Evolutionary conservation across 2,329 filamentous ascomycete species (phyloP), one percentile per base, ranked within the genome.

Genomic region (Cadophora malorum): DNA sequence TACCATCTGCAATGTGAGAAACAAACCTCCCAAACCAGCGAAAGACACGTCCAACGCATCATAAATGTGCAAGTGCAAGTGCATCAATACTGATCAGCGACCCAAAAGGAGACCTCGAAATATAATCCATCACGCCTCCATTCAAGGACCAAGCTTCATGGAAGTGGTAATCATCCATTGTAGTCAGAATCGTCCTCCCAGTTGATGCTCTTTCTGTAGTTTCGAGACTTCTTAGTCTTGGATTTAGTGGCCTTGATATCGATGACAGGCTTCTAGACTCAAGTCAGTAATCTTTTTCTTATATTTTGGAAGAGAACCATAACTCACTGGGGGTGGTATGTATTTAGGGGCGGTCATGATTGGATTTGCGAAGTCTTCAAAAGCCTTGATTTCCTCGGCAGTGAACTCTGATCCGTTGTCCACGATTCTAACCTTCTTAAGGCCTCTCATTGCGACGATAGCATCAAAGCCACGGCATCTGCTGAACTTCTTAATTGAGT

Each of bases 391-490:
- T 35, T 71, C 67, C 6, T 14, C 50, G 21, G 50, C 21, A 4
- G 50, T 53, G 14, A 69, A 14, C 1, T 14, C 41, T n/a, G 58
- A 9, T 8, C 3, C 10, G 10, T 21, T 33, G 16, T 31, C 10
- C 16, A 33, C 38, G n/a, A 74, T 64, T 3, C 59, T 71, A 21
- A 74, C 70, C 23, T 66, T 67, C 19, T 71, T 59, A 2, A 74
- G 28, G 35, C 68, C 70, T n/a, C 65, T 65, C 25, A 74, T 23
- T 7, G 14, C 21, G 31, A 62, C 9, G 5, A 74, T 59, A 7
- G 12, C 63, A 28, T 74, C 72, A 28, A 73, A 74, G 6, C 65
- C 69, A 50, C 53, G 56, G 35, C 65, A 52, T n/a, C 33, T 67
- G 21, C 31, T 64, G 64, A 74, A 74, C 21, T 67, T 71, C 33